Evolutionary conservation across 2,329 filamentous ascomycete genomes (phyloP).

Genomic region (Claviceps sp.): DNA sequence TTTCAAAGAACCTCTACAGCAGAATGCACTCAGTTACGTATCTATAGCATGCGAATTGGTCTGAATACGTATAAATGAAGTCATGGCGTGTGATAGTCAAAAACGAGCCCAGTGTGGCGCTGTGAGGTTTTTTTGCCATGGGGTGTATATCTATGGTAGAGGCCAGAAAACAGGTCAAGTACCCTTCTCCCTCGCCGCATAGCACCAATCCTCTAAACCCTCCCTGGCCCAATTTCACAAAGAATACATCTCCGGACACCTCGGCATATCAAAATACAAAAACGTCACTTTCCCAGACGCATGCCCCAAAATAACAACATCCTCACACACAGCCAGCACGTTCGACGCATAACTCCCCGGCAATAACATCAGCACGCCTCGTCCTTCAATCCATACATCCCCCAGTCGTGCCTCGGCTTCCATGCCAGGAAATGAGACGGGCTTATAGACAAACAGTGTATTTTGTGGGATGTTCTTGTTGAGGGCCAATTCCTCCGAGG

Average conservation of each 20-base stretch:
- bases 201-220: background rate
- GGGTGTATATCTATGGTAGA: background rate
- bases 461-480: constrained; percentile 4
- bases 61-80: too few species aligned
- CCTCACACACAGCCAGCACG: constrained; percentile 5
- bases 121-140: too few species aligned
- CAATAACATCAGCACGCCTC: constrained; percentile 5
- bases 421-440: constrained; percentile 6
- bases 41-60: too few species aligned
- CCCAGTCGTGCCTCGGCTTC: constrained; percentile 5
- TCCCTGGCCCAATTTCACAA: background rate
- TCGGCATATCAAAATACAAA: constrained; percentile 6
- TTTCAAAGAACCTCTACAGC: too few species aligned
- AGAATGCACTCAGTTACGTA: too few species aligned
- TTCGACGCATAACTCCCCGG: constrained; percentile 4
- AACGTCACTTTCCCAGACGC: constrained; percentile 8
- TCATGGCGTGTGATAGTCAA: too few species aligned
- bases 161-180: too few species aligned
- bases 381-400: constrained; percentile 6
- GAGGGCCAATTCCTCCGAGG: background rate
- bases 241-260: constrained; percentile 3
- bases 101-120: too few species aligned
- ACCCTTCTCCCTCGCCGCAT: background rate
- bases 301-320: constrained; percentile 7
- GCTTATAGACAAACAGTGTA: constrained; percentile 7